Conservation (phyloP, 352 stramenopile species). For the Hyaloperonospora arabidopsidis region DNA sequence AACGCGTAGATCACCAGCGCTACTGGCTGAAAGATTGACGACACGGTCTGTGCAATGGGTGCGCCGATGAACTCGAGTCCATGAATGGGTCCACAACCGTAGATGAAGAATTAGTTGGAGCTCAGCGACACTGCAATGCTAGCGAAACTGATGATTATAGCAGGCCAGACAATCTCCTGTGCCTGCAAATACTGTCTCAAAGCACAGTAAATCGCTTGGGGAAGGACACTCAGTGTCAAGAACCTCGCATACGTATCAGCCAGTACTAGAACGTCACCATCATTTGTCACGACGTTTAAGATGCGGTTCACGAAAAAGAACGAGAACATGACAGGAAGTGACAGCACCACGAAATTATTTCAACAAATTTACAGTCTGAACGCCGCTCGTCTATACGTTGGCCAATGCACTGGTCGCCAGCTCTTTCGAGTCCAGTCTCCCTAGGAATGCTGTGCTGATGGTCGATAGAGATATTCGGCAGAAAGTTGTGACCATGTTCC, state of each 20-base stretch:
- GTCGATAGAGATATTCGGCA: constrained; percentile 72
- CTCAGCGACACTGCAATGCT: constrained; percentile 56
- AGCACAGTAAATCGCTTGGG: constrained; percentile 61
- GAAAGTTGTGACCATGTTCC: constrained; percentile 80
- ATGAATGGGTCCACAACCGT: constrained; percentile 51
- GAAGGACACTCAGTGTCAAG: constrained; percentile 54
- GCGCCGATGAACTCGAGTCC: constrained; percentile 67
- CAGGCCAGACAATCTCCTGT: constrained; percentile 70
- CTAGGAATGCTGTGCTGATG: constrained; percentile 74
- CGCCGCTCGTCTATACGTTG: constrained; percentile 71
- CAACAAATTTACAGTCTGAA: constrained; percentile 80
- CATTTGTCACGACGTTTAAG: constrained; percentile 31
- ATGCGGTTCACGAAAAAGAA: too few species aligned
- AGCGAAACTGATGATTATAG: constrained; percentile 66
- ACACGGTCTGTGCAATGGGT: constrained; percentile 56
- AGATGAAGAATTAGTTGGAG: constrained; percentile 78
- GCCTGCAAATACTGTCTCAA: constrained; percentile 74
- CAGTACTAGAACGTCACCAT: constrained; percentile 48
- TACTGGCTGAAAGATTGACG: constrained; percentile 68
- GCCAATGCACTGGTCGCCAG: constrained; percentile 62
- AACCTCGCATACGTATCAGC: constrained; percentile 56
- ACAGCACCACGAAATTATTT: neutral
- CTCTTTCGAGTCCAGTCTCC: constrained; percentile 64
- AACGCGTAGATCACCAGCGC: constrained; percentile 63
- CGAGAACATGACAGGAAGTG: too few species aligned